Base-by-base conservation (phyloP, 371 early-diverging fungal species). In the Apophysomyces elegans region DNA sequence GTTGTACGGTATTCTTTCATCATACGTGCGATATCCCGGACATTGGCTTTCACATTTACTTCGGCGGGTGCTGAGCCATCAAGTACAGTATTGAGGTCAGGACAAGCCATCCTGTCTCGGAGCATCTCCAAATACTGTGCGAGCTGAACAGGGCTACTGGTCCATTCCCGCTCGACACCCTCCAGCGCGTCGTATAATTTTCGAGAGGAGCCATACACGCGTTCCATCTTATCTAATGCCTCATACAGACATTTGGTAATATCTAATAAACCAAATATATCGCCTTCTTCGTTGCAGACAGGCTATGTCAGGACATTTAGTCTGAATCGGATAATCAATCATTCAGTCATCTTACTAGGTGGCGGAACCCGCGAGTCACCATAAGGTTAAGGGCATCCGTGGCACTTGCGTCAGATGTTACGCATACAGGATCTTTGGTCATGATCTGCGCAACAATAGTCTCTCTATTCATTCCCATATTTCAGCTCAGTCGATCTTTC, bases 161-260 rank as follows among this genome's bases (percentile, higher is more conserved):
- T 75, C 88, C 90, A 93, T 65, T 80, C 75, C 21, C 90, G 84
- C 77, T 95, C 93, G 44, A 96, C 90, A 32, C 91, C 95, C 71
- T 95, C 96, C 63, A 96, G 85, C 13, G 96, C 97, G 62, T 90
- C 92, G 61, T 90, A 91, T 59, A 94, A 76, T 64, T 87, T 87
- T 70, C 87, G 86, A 50, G 93, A 92, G 43, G 93, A 92, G 65
- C 90, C 89, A 77, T 94, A 92, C 39, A 94, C 95, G 32, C 91
- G 86, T 71, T 96, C 96, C 77, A 97, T 87, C 65, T 94, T 94
- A 64, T 95, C 96, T 43, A 97, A 77, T 16, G 94, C 91, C 65
- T 96, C 95, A 72, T 93, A 95, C 66, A 97, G 83, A 77, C 95
- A 95, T 68, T 95, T 95, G 60, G 96, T 96, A 68, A 97, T 95